phyloP scores from a whole-genome alignment of 768 basidiomycete species.

The Phlebiopsis flavidoalba region DNA sequence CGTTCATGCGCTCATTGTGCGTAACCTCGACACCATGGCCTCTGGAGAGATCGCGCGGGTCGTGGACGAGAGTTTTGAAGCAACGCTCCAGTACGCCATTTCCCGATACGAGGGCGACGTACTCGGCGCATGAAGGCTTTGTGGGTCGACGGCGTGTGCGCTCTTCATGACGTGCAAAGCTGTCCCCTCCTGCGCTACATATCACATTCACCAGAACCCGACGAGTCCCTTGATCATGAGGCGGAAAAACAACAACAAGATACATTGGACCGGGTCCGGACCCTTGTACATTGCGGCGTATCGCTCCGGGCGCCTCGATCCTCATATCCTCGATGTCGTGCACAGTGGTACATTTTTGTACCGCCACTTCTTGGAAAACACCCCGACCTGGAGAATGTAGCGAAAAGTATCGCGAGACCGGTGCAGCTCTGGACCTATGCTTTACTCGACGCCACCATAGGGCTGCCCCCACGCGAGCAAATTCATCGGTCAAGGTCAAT shows the following conservation, averaged over 20 bases:
- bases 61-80: constrained; percentile 63
- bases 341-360: constrained; percentile 68
- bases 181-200: constrained; percentile 54
- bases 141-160: constrained; percentile 56
- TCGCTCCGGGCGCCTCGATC: constrained; percentile 50
- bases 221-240: constrained; percentile 23
- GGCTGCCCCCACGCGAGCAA: constrained; percentile 38
- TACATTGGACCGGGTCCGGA: constrained; percentile 29
- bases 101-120: constrained; percentile 46
- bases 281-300: constrained; percentile 60
- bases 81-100: constrained; percentile 75
- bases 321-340: constrained; percentile 54
- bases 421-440: constrained; percentile 65
- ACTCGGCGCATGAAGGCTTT: constrained; percentile 31
- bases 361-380: constrained; percentile 69
- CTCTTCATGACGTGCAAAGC: constrained; percentile 50
- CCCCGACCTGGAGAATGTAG: constrained; percentile 67
- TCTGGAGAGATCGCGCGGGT: constrained; percentile 62
- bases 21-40: constrained; percentile 39
- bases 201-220: constrained; percentile 36
- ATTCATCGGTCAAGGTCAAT: constrained; percentile 9
- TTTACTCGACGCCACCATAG: constrained; percentile 62
- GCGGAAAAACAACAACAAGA: constrained; percentile 10
- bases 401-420: constrained; percentile 55
- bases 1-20: constrained; percentile 54